Conservation (phyloP, 805 yeast genomes). For the Hagleromyces aurorensis region DNA sequence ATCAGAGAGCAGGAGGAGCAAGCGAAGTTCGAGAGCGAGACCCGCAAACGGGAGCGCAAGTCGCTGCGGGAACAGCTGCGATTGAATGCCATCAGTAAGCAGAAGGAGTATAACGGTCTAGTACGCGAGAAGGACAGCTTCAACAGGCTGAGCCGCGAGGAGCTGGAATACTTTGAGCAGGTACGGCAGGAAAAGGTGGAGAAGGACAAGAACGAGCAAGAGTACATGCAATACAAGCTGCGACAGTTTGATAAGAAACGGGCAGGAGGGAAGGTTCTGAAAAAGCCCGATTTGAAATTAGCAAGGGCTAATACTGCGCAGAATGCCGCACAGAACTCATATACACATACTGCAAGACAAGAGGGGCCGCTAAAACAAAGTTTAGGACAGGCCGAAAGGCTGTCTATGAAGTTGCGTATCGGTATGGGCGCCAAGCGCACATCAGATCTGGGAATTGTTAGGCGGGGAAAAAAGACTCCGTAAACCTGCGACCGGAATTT, state of each 20-base stretch:
- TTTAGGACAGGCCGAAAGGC: too few relatives aligned
- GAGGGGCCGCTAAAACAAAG: too few relatives aligned
- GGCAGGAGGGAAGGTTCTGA: slow-evolving; percentile 1
- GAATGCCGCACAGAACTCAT: too few relatives aligned
- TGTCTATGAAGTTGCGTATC: too few relatives aligned
- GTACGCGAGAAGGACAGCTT: slow-evolving; percentile 25
- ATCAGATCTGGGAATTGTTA: too few relatives aligned
- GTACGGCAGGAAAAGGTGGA: slow-evolving; percentile 4
- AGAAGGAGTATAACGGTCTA: slow-evolving; percentile 17
- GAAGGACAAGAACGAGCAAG: slow-evolving; percentile 10
- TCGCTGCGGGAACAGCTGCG: slow-evolving; percentile 27
- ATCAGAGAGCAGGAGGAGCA: slow-evolving; percentile 17
- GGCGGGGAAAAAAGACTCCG: too few relatives aligned
- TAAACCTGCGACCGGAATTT: too few relatives aligned
- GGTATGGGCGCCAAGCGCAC: too few relatives aligned
- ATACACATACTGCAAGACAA: too few relatives aligned
- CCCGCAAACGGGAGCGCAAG: slow-evolving; percentile 18
- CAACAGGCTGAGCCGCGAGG: slow-evolving; percentile 22
- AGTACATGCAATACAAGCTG: background rate
- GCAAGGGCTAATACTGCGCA: too few relatives aligned
- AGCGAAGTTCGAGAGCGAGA: slow-evolving; percentile 17
- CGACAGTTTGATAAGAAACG: background rate
- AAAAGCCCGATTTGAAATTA: background rate
- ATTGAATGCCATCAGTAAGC: slow-evolving; percentile 23
- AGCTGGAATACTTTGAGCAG: slow-evolving; percentile 15